A percentile compares a stretch with the other conserved stretches of the same genome.
phyloP scores from a whole-genome alignment of 2,329 filamentous ascomycete genomes.

The Monosporascus cannonballus region DNA sequence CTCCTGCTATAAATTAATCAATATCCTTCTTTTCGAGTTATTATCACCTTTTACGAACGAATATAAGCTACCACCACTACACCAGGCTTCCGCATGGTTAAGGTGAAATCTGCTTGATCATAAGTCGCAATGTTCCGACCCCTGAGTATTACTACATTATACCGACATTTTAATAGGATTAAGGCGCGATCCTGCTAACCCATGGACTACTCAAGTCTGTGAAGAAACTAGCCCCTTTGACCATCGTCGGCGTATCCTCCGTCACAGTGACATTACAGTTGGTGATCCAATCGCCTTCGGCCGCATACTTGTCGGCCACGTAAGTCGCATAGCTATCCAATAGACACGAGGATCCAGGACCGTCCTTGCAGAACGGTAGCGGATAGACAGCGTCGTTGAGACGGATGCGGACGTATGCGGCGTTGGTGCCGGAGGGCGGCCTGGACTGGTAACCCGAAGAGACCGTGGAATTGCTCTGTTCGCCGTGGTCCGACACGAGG shows the following conservation, averaged over 20 bases:
- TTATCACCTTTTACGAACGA: too few relatives aligned
- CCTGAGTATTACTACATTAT: too few relatives aligned
- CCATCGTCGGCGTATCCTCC: conserved; percentile 30
- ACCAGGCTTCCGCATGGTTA: too few relatives aligned
- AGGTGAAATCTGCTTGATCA: too few relatives aligned
- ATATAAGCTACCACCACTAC: too few relatives aligned
- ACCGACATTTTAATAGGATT: not conserved
- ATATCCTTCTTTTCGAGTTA: too few relatives aligned
- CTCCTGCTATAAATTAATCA: too few relatives aligned
- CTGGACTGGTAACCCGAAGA: not conserved
- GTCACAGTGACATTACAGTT: conserved; percentile 40
- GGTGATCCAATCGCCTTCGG: conserved; percentile 42
- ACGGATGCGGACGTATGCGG: conserved; percentile 48
- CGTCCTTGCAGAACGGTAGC: conserved; percentile 46
- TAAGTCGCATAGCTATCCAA: conserved; percentile 39
- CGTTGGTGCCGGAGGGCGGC: conserved; percentile 15
- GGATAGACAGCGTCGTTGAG: conserved; percentile 61
- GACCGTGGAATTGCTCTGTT: conserved; percentile 1
- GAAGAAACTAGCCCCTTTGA: conserved; percentile 44
- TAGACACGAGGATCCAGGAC: conserved; percentile 48
- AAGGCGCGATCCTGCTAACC: conserved; percentile 20
- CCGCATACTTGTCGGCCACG: conserved; percentile 37
- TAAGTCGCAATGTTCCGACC: too few relatives aligned
- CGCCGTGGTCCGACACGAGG: conserved; percentile 4
- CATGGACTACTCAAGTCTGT: conserved; percentile 37